Evolutionary conservation across 495 filamentous ascomycete genomes (phyloP), one percentile per base, ranked within the genome.

Genomic region (Aspergillus steynii): DNA sequence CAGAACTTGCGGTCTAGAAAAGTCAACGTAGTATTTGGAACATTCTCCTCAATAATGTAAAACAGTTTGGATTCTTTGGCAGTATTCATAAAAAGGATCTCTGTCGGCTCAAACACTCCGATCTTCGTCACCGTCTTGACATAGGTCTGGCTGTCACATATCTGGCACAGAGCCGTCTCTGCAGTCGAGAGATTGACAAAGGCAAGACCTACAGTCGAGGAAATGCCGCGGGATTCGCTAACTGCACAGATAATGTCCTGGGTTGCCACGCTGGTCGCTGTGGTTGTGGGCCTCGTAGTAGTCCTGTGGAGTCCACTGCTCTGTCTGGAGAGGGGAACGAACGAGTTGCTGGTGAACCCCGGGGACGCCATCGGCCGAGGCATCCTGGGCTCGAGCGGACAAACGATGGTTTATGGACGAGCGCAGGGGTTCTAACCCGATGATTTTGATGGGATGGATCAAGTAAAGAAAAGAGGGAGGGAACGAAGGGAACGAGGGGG

Each of bases 161-260:
- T 92, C 66, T 97, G 92, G 70, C 91, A 96, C 12, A 98, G 76
- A 45, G 95, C 86, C 14, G 88, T 89, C 71, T 95, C 90, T 59
- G 85, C 88, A 10, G 90, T 92, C 48, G 88, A 88, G 8, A 96
- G 76, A 71, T 98, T 96, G 66, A 99, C 79, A 62, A 94, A 91
- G 15, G 95, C 91, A 53, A 99, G 79, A 7, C 94, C 96, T 28
- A 98, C 88, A n/a, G 86, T 91, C 20, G 90, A 90, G 53, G 91
- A 89, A 31, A 94, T 82, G 12, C 92, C 91, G 46, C 90, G 88
- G 53, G 89, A 92, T 74, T 99, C 95, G 61, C 89, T 90, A 58
- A 97, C 77, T n/a, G 95, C 93, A 68, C 94, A 98, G 49, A 97
- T 77, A 64, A 97, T 86, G 54, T 89, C 84, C 66, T 96, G 90